These are phyloP conservation scores for Nakazawaea populi DNA, from an alignment of 805 yeast genomes.

Conservation along the genomic window DNA sequence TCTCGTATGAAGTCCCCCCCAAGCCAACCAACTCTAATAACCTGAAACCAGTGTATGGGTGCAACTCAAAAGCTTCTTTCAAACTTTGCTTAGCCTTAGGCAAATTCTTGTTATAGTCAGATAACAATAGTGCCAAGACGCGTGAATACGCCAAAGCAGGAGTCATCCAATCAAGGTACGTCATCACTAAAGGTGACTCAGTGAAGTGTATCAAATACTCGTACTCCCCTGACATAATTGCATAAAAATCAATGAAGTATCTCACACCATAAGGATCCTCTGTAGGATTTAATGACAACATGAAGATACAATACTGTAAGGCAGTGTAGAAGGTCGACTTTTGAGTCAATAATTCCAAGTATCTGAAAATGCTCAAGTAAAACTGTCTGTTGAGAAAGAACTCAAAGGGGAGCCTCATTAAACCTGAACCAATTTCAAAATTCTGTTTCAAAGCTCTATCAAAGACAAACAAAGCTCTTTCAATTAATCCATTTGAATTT, in stretches of 20 bases:
- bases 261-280: conserved; percentile 85
- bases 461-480: conserved; percentile 71
- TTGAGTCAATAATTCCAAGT: conserved; percentile 64
- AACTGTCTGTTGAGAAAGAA: conserved; percentile 71
- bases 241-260: conserved; percentile 75
- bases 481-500: conserved; percentile 68
- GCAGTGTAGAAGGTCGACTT: conserved; percentile 78
- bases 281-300: conserved; percentile 62
- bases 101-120: conserved; percentile 23
- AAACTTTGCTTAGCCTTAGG: conserved; percentile 44
- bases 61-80: conserved; percentile 41
- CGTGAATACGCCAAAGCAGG: conserved; percentile 66
- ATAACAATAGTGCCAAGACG: conserved; percentile 50
- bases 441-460: conserved; percentile 64
- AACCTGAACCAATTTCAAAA: conserved; percentile 52
- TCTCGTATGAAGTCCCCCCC: conserved; percentile 16
- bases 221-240: conserved; percentile 59
- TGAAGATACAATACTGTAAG: conserved; percentile 62
- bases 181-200: conserved; percentile 47
- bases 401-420: conserved; percentile 70
- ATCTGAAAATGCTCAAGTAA: conserved; percentile 66
- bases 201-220: conserved; percentile 54
- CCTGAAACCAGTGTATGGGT: conserved; percentile 52
- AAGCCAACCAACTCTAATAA: conserved; percentile 45
- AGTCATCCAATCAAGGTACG: conserved; percentile 63